Conservation (phyloP, 163 green algal species). For the Volvox carteri region DNA sequence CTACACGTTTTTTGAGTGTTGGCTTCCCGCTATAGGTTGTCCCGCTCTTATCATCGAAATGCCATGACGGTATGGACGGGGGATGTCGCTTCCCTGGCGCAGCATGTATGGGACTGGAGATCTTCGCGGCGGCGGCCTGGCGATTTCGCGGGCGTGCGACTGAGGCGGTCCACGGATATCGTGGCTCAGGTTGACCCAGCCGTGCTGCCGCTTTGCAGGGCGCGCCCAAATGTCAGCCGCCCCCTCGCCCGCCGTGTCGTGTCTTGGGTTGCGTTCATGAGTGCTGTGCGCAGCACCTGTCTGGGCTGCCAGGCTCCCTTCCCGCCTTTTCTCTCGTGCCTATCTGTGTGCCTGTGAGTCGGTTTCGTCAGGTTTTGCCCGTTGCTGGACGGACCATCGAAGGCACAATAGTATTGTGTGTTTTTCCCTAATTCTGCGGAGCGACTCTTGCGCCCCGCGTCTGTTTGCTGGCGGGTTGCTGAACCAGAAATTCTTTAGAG, state of each 20-base stretch:
- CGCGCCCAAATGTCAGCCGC: neutral
- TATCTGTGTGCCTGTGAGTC: neutral
- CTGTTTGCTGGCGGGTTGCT: conserved; percentile 38
- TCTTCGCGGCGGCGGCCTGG: neutral
- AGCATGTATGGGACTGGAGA: neutral
- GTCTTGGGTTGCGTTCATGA: neutral
- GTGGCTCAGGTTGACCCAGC: conserved; percentile 25
- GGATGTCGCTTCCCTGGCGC: neutral
- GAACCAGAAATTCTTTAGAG: conserved; percentile 37
- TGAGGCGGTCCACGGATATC: neutral
- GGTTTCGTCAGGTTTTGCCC: conserved; percentile 26
- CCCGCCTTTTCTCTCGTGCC: neutral
- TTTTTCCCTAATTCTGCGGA: conserved; percentile 2
- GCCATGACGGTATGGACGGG: neutral
- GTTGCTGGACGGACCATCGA: neutral
- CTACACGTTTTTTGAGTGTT: conserved; percentile 12
- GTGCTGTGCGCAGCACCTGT: neutral
- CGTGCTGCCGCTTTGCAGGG: conserved; percentile 1
- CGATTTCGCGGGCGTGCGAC: neutral
- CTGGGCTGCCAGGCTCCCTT: neutral
- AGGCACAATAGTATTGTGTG: neutral
- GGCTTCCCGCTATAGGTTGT: conserved; percentile 24
- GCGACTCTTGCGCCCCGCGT: conserved; percentile 3
- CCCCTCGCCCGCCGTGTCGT: neutral
- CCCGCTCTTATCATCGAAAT: neutral